phyloP scores from a whole-genome alignment of 2,329 filamentous ascomycete genomes.

The Cladophialophora bantiana region DNA sequence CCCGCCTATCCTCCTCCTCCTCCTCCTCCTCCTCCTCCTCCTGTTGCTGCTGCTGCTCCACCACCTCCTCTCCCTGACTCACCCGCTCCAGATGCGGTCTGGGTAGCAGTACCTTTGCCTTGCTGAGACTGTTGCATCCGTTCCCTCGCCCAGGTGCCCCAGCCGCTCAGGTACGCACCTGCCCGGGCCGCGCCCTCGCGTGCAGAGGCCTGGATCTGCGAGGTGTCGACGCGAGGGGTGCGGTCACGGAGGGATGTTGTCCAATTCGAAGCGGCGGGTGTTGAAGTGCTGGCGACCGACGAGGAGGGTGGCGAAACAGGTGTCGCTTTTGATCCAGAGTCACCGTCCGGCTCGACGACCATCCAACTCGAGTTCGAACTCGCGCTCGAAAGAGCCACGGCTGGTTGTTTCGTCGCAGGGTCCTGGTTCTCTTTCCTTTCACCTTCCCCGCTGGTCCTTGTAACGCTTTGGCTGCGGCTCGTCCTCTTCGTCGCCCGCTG shows the following conservation, averaged over 20 bases:
- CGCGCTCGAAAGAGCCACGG: slow-evolving; percentile 1
- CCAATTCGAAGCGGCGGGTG: slow-evolving; percentile 38
- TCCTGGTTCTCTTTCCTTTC: slow-evolving; percentile 30
- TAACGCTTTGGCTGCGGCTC: slow-evolving; percentile 13
- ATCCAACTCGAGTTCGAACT: slow-evolving; percentile 11
- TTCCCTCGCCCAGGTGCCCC: slow-evolving; percentile 67
- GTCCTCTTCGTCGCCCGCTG: slow-evolving; percentile 12
- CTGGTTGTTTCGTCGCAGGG: neutral
- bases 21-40: neutral
- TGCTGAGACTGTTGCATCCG: slow-evolving; percentile 29
- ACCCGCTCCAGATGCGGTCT: neutral
- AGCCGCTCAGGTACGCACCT: slow-evolving; percentile 69
- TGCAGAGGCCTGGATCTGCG: slow-evolving; percentile 62
- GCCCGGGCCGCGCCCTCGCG: slow-evolving; percentile 62
- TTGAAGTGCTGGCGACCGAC: slow-evolving; percentile 19
- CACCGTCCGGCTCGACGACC: slow-evolving; percentile 1
- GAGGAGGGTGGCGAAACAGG: slow-evolving; percentile 32
- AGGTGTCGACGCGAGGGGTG: slow-evolving; percentile 51
- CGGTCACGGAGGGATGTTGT: slow-evolving; percentile 41
- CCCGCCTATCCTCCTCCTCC: neutral
- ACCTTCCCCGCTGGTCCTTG: slow-evolving; percentile 6
- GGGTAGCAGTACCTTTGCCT: neutral
- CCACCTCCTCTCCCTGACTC: neutral
- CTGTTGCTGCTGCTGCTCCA: neutral
- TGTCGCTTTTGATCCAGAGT: slow-evolving; percentile 37